Base-by-base conservation (phyloP, 306 rosid species). In the Vigna angularis region DNA sequence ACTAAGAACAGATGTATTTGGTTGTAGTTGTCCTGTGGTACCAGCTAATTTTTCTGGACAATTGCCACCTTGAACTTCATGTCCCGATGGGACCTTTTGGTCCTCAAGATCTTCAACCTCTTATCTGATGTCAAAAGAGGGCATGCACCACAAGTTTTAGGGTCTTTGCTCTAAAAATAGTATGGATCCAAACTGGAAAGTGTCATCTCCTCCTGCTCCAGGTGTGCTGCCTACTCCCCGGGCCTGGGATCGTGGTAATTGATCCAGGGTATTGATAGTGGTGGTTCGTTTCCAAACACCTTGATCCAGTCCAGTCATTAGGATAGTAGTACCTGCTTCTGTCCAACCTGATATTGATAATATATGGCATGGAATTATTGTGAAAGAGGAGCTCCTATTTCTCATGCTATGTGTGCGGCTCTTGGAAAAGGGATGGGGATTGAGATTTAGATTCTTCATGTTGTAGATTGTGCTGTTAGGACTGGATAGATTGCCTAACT, bases 311-410 rank as follows among this genome's bases (percentile, higher is more conserved):
- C 22, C 13, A 45, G 87, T 88, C 73, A 82, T 65, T 28, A 85
- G 91, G 80, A 65, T 70, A 38, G 48, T 84, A 42, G 89, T 87
- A 61, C 81, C 78, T 73, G 77, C 73, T 66, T 83, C 78, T 67
- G 84, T 65, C 72, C 86, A 81, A 75, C 73, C 83, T 51, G 90
- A 92, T 71, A 70, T 69, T 77, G 94, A 90, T 89, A 82, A 70
- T 73, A 80, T 89, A 32, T 90, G 91, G 92, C 91, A 89, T 76
- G 96, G 94, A 22, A 64, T 86, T 58, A 87, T 93, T 80, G 89
- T 91, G 15, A 90, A 90, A 84, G 92, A 49, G 97, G 96, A 77
- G 88, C 92, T 5, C 88, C 88, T 63, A 87, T 93, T 76, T 93
- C 92, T 70, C 92, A 56, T 68, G 94, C 94, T 56, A 86, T 93